Evolutionary conservation across 164 flowering plant genomes (phyloP), one percentile per base, ranked within the genome.

Genomic region (Piper betle): DNA sequence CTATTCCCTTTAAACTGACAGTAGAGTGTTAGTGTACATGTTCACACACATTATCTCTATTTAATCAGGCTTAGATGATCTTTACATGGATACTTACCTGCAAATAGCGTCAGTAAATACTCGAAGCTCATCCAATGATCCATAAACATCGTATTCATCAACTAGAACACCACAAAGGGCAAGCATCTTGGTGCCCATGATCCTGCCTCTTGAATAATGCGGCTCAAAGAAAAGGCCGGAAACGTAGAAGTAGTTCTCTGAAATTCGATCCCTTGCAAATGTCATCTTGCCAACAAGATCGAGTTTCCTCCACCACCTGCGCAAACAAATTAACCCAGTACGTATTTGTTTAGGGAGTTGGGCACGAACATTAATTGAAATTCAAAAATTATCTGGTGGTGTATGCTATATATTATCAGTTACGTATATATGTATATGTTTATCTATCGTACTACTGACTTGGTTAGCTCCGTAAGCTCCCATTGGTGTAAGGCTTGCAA

Each of bases 71-170:
- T 10, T 46, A 46, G 15, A 10, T 15, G 15, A 10, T 10, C 15
- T 10, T 46, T 46, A 10, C 0, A 46, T 43, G 33, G 33, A 42
- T 42, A 6, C 2, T 6, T 42, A 42, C 46, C 11, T 42, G 46
- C 11, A 10, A 6, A 57, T 13, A 12, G 54, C 63, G 17, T 61
- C 54, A 18, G 54, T 61, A 6, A 61, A 61, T 19, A 18, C 38
- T 25, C 19, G 10, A 13, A 43, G 63, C 25, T 61, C 63, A 43
- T 61, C 54, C 19, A 43, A 3, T 25, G 63, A 2, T 10, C 63
- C 63, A 48, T 61, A 46, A 0, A 61, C 63, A 48, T 61, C 63
- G 39, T 61, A 61, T 19, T 19, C 15, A 54, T 61, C 63, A 18
- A 46, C 63, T 1, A 61, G 25, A 12, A 37, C 63, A 20, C 55